phyloP scores from a whole-genome alignment of 2,329 filamentous ascomycete genomes.

The Beauveria sp. region DNA sequence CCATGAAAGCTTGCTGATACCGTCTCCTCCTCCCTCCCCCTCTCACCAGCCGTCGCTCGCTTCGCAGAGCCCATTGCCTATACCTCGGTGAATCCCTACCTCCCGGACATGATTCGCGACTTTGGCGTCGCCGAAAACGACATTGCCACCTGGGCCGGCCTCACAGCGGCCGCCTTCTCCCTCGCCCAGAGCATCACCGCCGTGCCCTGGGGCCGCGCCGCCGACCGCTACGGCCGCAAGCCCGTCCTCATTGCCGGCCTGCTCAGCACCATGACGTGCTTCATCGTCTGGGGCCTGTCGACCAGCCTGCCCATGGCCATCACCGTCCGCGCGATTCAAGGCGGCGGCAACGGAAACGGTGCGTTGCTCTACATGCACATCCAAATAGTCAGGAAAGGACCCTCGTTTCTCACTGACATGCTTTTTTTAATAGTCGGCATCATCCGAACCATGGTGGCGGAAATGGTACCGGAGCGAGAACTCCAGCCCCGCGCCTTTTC shows the following conservation, averaged over 20 bases:
- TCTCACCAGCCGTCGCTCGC: constrained; percentile 58
- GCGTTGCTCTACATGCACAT: constrained; percentile 15
- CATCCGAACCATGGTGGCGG: constrained; percentile 83
- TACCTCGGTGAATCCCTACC: constrained; percentile 63
- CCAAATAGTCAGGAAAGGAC: too few species aligned
- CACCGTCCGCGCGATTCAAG: constrained; percentile 65
- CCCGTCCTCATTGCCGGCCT: constrained; percentile 69
- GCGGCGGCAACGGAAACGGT: constrained; percentile 80
- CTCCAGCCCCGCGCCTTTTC: constrained; percentile 85
- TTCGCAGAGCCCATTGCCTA: constrained; percentile 69
- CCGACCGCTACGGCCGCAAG: constrained; percentile 76
- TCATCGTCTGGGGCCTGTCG: constrained; percentile 77
- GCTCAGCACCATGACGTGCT: constrained; percentile 71
- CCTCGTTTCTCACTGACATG: not conserved
- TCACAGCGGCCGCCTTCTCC: constrained; percentile 66
- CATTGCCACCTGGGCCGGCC: constrained; percentile 73
- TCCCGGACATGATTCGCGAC: constrained; percentile 76
- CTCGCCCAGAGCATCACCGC: constrained; percentile 64
- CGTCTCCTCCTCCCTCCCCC: not conserved
- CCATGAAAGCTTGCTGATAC: not conserved
- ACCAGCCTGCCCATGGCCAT: constrained; percentile 75
- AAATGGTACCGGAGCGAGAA: constrained; percentile 81
- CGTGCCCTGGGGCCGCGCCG: constrained; percentile 67
- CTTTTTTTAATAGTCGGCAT: constrained; percentile 58
- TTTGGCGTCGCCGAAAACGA: constrained; percentile 65